Evolutionary conservation across 768 basidiomycete genomes (phyloP).

Genomic region (Boletus subparvulus): DNA sequence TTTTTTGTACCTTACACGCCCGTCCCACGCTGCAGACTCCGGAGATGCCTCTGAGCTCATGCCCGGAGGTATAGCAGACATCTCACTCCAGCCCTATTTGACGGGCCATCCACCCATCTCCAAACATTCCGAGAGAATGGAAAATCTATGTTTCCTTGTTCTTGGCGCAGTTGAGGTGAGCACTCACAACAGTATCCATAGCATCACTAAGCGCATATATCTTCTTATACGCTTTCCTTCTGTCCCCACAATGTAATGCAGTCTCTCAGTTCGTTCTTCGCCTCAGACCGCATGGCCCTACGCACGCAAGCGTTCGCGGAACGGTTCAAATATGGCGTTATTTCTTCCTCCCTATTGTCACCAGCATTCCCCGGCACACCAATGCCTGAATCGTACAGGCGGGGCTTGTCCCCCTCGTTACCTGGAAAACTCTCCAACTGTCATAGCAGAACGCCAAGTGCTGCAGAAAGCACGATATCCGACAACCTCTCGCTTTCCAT

Average conservation of each 20-base stretch:
- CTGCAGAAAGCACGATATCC: conserved; percentile 27
- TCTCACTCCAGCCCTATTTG: conserved; percentile 24
- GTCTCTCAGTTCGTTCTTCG: conserved; percentile 40
- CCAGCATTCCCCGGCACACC: conserved; percentile 48
- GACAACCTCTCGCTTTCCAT: conserved; percentile 26
- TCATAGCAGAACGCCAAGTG: conserved; percentile 46
- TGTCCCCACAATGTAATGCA: conserved; percentile 23
- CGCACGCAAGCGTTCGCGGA: conserved; percentile 59
- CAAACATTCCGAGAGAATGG: conserved; percentile 26
- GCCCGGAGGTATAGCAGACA: conserved; percentile 51
- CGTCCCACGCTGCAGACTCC: conserved; percentile 43
- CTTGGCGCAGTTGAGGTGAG: conserved; percentile 39
- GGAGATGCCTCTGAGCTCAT: conserved; percentile 57
- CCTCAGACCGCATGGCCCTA: conserved; percentile 34
- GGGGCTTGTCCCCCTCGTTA: conserved; percentile 37
- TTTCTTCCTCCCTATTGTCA: conserved; percentile 76
- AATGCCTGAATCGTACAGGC: conserved; percentile 30
- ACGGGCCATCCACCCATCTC: conserved; percentile 3
- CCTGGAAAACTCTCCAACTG: conserved; percentile 44
- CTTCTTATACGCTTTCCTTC: conserved; percentile 1
- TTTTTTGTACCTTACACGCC: conserved; percentile 11
- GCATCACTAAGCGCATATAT: conserved; percentile 1
- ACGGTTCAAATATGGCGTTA: conserved; percentile 81
- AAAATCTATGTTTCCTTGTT: conserved; percentile 27
- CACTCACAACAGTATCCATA: conserved; percentile 12